Conservation (phyloP, 768 basidiomycete genomes). For the Russula emetica region DNA sequence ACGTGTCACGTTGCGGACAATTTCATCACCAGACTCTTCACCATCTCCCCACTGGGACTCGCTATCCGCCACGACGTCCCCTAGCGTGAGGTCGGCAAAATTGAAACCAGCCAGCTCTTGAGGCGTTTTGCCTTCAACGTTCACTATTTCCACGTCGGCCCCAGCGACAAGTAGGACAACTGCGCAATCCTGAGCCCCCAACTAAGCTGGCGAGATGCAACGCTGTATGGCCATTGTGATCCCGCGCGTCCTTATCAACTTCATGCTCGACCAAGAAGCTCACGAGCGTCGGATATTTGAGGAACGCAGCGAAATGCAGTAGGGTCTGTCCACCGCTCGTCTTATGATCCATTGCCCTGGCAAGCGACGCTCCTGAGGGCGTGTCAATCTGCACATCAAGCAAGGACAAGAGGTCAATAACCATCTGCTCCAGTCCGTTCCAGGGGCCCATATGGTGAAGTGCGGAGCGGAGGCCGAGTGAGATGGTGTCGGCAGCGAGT, state of each 20-base stretch:
- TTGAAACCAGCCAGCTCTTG: slow-evolving; percentile 51
- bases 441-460: slow-evolving; percentile 54
- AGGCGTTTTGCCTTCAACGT: slow-evolving; percentile 65
- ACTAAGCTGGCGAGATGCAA: slow-evolving; percentile 78
- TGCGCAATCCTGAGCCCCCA: slow-evolving; percentile 58
- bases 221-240: slow-evolving; percentile 87
- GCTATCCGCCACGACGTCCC: slow-evolving; percentile 37
- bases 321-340: slow-evolving; percentile 78
- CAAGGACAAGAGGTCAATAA: slow-evolving; percentile 77
- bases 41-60: slow-evolving; percentile 67
- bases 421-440: slow-evolving; percentile 62
- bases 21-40: slow-evolving; percentile 54
- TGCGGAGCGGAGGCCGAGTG: slow-evolving; percentile 53
- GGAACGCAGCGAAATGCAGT: slow-evolving; percentile 79
- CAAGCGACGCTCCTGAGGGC: slow-evolving; percentile 40
- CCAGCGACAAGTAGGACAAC: slow-evolving; percentile 69
- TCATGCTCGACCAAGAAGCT: slow-evolving; percentile 65
- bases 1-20: slow-evolving; percentile 24
- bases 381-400: slow-evolving; percentile 60
- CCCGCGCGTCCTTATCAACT: slow-evolving; percentile 78
- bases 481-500: slow-evolving; percentile 42
- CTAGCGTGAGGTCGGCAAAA: slow-evolving; percentile 40
- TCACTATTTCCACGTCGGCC: slow-evolving; percentile 74
- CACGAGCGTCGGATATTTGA: slow-evolving; percentile 68
- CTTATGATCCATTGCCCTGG: slow-evolving; percentile 62